Base-by-base conservation (phyloP, 2,329 filamentous ascomycete species). In the Fusarium aywerte region DNA sequence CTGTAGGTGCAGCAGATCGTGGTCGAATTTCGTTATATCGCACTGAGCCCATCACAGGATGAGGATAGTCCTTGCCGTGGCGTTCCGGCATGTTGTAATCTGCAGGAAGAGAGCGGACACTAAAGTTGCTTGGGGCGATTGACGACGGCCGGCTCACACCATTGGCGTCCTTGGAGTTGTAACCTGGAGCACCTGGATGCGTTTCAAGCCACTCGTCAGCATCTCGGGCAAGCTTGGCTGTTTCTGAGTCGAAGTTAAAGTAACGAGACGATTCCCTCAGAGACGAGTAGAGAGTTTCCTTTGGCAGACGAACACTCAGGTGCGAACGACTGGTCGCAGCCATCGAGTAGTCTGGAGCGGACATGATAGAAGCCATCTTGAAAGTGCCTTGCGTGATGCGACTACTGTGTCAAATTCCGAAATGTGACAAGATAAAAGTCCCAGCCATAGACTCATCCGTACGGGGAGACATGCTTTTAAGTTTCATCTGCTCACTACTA, bases 311-410 rank as follows among this genome's bases (percentile, higher is more conserved):
- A 10, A 75, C 66, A 43, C 71, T 74, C 8, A 75, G 65, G 21
- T 62, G 71, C 29, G 69, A 73, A 27, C 58, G 66, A 50, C 53
- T 65, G 11, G 62, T 64, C 56, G 66, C 50, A 49, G 65, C 70
- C 65, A 72, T 71, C 3, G 72, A 74, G 63, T 74, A 74, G 44
- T 73, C 72, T 20, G 72, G 72, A 16, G 70, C 68, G n/a, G 68
- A 70, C 70, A 73, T 71, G n/a, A 70, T 68, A 44, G 71, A 73
- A 35, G 69, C 71, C 71, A 73, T 73, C 18, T 70, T 69, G 56
- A 55, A 23, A 12, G 11, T 48, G 20, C 27, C 40, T 13, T 55
- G 29, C 9, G 40, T 48, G 25, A 25, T 16, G 21, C 36, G 45
- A 31, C 16, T 18, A n/a, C 9, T 20, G 20, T 23, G 13, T 59